These are phyloP conservation scores for Paramecium octaurelia DNA, from an alignment of 73 alveolate species.

Conservation along the genomic window DNA sequence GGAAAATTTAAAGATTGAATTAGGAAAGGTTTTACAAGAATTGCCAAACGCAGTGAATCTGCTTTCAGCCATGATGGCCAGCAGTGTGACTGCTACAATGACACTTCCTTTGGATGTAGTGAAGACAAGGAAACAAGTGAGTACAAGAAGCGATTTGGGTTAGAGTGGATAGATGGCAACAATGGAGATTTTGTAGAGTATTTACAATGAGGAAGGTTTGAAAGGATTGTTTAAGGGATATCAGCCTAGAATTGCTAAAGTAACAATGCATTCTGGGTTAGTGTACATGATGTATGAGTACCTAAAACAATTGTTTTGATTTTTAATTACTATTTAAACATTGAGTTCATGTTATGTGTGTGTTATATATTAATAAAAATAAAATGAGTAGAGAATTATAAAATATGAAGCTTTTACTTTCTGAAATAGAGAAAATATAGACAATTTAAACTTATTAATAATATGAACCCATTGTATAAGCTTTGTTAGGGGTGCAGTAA, in stretches of 20 bases:
- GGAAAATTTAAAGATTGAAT: conserved; percentile 35
- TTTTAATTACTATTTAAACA: not conserved
- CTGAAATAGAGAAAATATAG: not conserved
- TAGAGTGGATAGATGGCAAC: not conserved
- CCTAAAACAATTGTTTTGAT: not conserved
- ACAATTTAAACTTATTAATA: not conserved
- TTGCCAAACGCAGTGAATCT: not conserved
- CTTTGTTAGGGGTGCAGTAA: not conserved
- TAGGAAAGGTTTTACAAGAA: not conserved
- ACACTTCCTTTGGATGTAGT: conserved; percentile 60
- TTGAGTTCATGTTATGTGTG: not conserved
- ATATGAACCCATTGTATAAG: not conserved
- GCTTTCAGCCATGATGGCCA: conserved; percentile 29
- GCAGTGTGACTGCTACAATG: conserved; percentile 54
- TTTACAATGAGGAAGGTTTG: not conserved
- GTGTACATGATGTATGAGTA: conserved; percentile 53
- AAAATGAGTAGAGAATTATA: not conserved
- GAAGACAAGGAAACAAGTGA: conserved; percentile 51
- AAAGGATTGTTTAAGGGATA: conserved; percentile 9
- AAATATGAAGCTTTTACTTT: not conserved
- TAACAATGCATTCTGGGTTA: conserved; percentile 39
- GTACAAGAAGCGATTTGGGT: conserved; percentile 27
- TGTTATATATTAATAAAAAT: not conserved
- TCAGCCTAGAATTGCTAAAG: conserved; percentile 23
- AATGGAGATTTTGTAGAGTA: not conserved